Base-by-base conservation (phyloP, 768 basidiomycete genomes). In the Mrakia gelida region DNA sequence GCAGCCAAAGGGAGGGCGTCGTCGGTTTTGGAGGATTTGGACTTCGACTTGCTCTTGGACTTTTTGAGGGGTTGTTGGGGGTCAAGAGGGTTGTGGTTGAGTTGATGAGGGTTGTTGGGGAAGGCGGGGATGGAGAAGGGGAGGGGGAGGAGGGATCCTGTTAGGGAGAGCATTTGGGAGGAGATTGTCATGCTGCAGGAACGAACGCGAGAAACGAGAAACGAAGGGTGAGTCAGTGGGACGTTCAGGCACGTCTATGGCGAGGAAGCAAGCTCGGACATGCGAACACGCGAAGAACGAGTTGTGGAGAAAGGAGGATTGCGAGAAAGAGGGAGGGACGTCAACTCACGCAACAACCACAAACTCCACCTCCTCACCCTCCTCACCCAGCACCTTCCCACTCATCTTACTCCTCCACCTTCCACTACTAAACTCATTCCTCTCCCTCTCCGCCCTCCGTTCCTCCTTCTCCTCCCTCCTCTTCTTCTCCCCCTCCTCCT, bases 401-500 rank as follows among this genome's bases (percentile, higher is more conserved):
- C 92, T 93, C 30, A 88, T 79, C 75, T 88, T 89, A 81, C 91
- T 89, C 75, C 92, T 88, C 95, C 95, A 98, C 79, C 88, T 87
- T 21, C 95, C 95, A 26, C 88, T 87, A 30, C 86, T 85, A 45
- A 88, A 88, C 34, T 86, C 85, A 26, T 83, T 84, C 13, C 81
- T 81, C 88, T 85, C 4, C 81, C 85, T 75, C 59, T 75, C 74
- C 3, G 54, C 74, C 49, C 34, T 34, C 41, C 34, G 38, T 21
- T 63, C 34, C 52, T 80, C 83, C 52, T 83, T 83, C 71, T 81
- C 81, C 49, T 86, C 85, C 54, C 87, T 87, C 56, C 34, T 30
- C 87, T 87, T 26, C 10, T 18, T 32, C 32, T 87, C 85, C 23
- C 83, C 85, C 23, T 81, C 81, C 88, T 85, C 4, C 81, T 86